phyloP scores from a whole-genome alignment of 1,284 basidiomycete genomes.

The Cerrena zonata region DNA sequence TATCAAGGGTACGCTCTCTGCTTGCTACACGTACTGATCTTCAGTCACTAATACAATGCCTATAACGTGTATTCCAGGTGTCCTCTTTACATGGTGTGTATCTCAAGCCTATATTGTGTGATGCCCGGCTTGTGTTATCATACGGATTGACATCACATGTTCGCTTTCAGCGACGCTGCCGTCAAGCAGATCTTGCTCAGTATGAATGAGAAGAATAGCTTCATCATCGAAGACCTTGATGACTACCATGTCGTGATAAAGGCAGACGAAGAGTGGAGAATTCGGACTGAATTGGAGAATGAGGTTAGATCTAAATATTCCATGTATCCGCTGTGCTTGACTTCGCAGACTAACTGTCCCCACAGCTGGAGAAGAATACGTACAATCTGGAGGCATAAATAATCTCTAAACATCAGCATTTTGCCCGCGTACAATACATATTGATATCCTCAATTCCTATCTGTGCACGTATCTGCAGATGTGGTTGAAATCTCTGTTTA shows the following conservation, averaged over 20 bases:
- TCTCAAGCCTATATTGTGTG: no score
- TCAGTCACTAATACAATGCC: background rate
- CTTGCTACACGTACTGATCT: background rate
- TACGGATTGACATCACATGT: background rate
- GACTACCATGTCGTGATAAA: constrained; percentile 80
- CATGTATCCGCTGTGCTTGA: no score
- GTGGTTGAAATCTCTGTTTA: no score
- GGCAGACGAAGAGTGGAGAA: constrained; percentile 71
- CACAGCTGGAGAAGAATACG: constrained; percentile 35
- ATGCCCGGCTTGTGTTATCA: no score
- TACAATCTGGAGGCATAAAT: constrained; percentile 32
- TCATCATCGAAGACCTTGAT: constrained; percentile 85
- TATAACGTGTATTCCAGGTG: constrained; percentile 36
- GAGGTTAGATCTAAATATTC: constrained; percentile 48
- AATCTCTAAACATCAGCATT: no score
- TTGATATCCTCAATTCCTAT: no score
- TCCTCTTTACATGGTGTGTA: constrained; percentile 69
- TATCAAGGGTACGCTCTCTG: constrained; percentile 34
- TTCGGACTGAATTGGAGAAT: constrained; percentile 65
- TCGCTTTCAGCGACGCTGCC: constrained; percentile 67
- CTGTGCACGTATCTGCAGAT: no score
- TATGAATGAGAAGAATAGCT: constrained; percentile 73
- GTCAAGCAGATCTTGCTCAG: constrained; percentile 84
- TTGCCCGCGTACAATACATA: no score
- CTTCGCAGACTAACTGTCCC: background rate